Base-by-base conservation (phyloP, 108 stramenopile genomes). In the Cylindrotheca closterium region DNA sequence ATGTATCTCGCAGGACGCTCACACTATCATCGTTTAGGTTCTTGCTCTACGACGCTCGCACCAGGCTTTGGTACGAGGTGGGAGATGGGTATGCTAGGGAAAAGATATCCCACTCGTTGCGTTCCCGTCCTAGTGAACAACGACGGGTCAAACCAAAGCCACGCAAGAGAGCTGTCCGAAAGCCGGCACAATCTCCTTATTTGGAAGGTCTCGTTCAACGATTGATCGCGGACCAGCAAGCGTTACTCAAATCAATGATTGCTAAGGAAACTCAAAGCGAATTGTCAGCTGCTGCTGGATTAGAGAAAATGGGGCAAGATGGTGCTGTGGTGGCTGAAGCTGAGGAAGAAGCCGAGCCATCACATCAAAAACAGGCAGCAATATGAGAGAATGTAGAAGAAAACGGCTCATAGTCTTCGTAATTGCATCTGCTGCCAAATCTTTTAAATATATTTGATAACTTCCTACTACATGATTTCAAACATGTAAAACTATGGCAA, bases 91-190 rank as follows among this genome's bases (percentile, higher is more conserved):
- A 75, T 49, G 79, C 74, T 7, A 30, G 70, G 17, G 79, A 80
- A 68, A 80, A 80, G 54, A 74, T 80, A 0, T 70, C 67, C 61
- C 79, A 80, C 63, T 74, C 79, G 0, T 59, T 80, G 30, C 79
- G 79, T 17, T 71, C 70, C 55, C 67, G 77, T 15, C 58, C 68
- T 25, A 65, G 52, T 53, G 74, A 63, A 64, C 58, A 59, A 31
- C 61, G 60, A 4, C 47, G 48, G 28, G 26, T 19, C 15, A 34
- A 50, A 37, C 48, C 57, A 7, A 68, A 37, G 28, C 67, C 22
- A 4, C 48, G 51, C 17, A 70, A 70, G 33, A 47, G 46, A 33
- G 49, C 12, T 8, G 19, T 63, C 7, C 22, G 29, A 3, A 64
- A 65, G 21, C 22, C 30, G 4, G 22, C 30, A 51, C 28, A 63